These are phyloP conservation scores for Scenedesmus sp. DNA, from an alignment of 163 green algal genomes.

Conservation along the genomic window DNA sequence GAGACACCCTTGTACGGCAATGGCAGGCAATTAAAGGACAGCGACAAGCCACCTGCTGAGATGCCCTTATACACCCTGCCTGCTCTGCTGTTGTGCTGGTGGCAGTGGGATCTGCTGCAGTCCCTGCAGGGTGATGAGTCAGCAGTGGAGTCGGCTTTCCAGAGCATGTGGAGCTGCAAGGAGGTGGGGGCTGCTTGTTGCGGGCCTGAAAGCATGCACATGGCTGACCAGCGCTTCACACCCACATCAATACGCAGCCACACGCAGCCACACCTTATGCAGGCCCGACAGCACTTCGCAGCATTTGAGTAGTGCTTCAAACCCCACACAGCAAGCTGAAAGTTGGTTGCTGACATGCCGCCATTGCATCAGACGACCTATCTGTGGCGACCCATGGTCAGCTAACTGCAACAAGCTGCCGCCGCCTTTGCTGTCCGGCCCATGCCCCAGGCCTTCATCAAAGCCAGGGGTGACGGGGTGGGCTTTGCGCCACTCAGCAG, in stretches of 20 bases:
- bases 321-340: neutral
- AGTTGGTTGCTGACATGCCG: too few relatives aligned
- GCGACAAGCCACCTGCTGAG: neutral
- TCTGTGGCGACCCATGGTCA: neutral
- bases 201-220: too few relatives aligned
- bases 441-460: slow-evolving; percentile 79
- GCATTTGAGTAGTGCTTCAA: too few relatives aligned
- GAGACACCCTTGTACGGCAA: too few relatives aligned
- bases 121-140: slow-evolving; percentile 42
- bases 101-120: slow-evolving; percentile 61
- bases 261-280: too few relatives aligned
- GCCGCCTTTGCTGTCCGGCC: neutral
- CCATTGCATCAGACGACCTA: too few relatives aligned
- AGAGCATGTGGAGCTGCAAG: slow-evolving; percentile 62
- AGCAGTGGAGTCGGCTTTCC: slow-evolving; percentile 55
- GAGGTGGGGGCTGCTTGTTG: slow-evolving; percentile 49
- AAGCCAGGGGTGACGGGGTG: slow-evolving; percentile 86
- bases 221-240: too few relatives aligned
- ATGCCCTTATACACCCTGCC: neutral
- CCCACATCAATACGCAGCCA: too few relatives aligned
- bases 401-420: neutral
- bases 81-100: neutral
- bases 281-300: too few relatives aligned
- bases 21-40: too few relatives aligned
- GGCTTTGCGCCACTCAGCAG: slow-evolving; percentile 76